phyloP scores from a whole-genome alignment of 1,139 yeast genomes.

The Diutina sp. region DNA sequence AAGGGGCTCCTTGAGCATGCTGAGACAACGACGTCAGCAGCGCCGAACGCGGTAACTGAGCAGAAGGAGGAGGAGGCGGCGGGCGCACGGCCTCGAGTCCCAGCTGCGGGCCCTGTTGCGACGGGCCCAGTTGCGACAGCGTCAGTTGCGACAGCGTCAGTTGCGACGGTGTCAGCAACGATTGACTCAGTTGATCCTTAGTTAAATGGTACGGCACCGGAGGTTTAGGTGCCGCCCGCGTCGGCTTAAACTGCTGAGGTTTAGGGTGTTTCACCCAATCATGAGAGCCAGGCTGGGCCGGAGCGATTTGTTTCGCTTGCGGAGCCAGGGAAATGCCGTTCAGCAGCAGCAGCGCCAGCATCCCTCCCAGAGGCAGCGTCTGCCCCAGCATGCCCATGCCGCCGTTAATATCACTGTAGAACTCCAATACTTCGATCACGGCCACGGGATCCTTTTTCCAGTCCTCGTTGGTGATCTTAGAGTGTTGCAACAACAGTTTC shows the following conservation, averaged over 20 bases:
- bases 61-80: not conserved
- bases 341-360: not conserved
- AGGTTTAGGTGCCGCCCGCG: slow-evolving; percentile 32
- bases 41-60: not conserved
- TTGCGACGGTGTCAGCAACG: slow-evolving; percentile 20
- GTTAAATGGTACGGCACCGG: slow-evolving; percentile 29
- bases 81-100: not conserved
- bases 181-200: slow-evolving; percentile 9
- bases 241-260: slow-evolving; percentile 20
- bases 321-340: not conserved
- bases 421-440: slow-evolving; percentile 84
- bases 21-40: not conserved
- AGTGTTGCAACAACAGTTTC: slow-evolving; percentile 62
- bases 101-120: not conserved
- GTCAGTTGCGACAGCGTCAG: slow-evolving; percentile 15
- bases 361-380: not conserved
- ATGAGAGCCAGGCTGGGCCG: slow-evolving; percentile 7
- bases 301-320: not conserved
- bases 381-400: slow-evolving; percentile 8
- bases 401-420: slow-evolving; percentile 44
- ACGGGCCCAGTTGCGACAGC: not conserved
- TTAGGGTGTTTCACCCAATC: slow-evolving; percentile 32
- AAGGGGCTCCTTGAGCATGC: not conserved
- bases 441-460: slow-evolving; percentile 79
- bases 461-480: slow-evolving; percentile 71